phyloP scores from a whole-genome alignment of 2,329 filamentous ascomycete species.

The Penicillium janthinellum region DNA sequence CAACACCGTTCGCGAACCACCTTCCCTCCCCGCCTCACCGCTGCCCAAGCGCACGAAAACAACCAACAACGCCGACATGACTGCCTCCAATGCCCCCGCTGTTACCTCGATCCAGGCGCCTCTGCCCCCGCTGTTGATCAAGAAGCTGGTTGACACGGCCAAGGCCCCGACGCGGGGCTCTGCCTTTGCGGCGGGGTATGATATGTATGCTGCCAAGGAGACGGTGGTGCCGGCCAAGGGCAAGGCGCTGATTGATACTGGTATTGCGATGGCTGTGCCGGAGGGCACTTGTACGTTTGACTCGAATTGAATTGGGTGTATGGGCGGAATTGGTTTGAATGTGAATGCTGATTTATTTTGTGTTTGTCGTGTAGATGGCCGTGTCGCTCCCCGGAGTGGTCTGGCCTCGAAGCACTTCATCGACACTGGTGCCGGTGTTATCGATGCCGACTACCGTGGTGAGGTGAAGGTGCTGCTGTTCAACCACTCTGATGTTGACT shows the following conservation, averaged over 20 bases:
- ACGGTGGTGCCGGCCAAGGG: constrained; percentile 77
- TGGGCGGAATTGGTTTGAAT: neutral
- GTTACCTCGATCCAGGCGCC: constrained; percentile 45
- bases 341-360: constrained; percentile 1
- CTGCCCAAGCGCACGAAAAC: constrained; percentile 80
- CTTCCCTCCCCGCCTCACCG: constrained; percentile 69
- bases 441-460: constrained; percentile 95
- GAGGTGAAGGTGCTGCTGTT: constrained; percentile 93
- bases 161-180: constrained; percentile 84
- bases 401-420: constrained; percentile 94
- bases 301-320: neutral
- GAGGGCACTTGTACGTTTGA: constrained; percentile 76
- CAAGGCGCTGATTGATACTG: constrained; percentile 85
- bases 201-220: constrained; percentile 77
- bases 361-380: constrained; percentile 68
- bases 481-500: constrained; percentile 84
- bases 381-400: constrained; percentile 86
- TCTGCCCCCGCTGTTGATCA: constrained; percentile 72
- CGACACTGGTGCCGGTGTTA: constrained; percentile 92
- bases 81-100: constrained; percentile 33
- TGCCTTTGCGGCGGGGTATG: constrained; percentile 88
- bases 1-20: constrained; percentile 46
- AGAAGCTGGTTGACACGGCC: constrained; percentile 82
- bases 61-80: constrained; percentile 38
- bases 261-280: constrained; percentile 87